Percentiles rank a stretch among this genome's conserved stretches.
Conservation (phyloP, 1,284 basidiomycete species). For the Wallemia mellicola region DNA sequence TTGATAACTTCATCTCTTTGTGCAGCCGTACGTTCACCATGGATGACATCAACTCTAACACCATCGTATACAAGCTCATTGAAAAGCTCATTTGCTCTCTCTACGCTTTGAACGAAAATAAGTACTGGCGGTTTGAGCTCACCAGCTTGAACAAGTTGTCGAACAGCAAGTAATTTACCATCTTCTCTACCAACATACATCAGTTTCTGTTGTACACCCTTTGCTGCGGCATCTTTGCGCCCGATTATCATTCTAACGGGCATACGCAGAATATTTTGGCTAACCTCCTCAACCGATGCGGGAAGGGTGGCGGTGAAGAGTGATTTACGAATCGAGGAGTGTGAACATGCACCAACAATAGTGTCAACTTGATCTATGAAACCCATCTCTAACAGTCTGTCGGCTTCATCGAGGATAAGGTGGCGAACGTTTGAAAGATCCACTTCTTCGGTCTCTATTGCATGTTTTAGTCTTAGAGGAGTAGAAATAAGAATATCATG, state of each 20-base stretch:
- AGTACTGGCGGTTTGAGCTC: constrained; percentile 63
- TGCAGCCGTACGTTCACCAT: constrained; percentile 57
- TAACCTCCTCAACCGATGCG: constrained; percentile 55
- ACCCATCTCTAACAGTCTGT: constrained; percentile 61
- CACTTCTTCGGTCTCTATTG: neutral
- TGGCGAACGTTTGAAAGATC: constrained; percentile 33
- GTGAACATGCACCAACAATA: constrained; percentile 50
- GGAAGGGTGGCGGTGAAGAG: constrained; percentile 87
- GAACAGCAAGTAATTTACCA: constrained; percentile 64
- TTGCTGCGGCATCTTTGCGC: constrained; percentile 51
- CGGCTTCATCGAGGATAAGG: constrained; percentile 66
- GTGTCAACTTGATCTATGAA: constrained; percentile 72
- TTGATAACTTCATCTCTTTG: constrained; percentile 60
- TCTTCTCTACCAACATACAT: constrained; percentile 74
- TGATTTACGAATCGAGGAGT: constrained; percentile 45
- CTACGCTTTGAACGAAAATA: constrained; percentile 75
- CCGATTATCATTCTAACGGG: constrained; percentile 79
- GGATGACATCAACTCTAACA: constrained; percentile 68
- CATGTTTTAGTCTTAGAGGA: constrained; percentile 16
- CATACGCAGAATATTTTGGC: constrained; percentile 48
- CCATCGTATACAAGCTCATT: constrained; percentile 60
- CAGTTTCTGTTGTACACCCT: constrained; percentile 52
- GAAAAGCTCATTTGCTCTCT: constrained; percentile 62
- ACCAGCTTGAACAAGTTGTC: constrained; percentile 45
- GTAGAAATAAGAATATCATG: constrained; percentile 17